Conservation (phyloP, 2,329 filamentous ascomycete genomes). For the Sporothrix pseudoabietina region DNA sequence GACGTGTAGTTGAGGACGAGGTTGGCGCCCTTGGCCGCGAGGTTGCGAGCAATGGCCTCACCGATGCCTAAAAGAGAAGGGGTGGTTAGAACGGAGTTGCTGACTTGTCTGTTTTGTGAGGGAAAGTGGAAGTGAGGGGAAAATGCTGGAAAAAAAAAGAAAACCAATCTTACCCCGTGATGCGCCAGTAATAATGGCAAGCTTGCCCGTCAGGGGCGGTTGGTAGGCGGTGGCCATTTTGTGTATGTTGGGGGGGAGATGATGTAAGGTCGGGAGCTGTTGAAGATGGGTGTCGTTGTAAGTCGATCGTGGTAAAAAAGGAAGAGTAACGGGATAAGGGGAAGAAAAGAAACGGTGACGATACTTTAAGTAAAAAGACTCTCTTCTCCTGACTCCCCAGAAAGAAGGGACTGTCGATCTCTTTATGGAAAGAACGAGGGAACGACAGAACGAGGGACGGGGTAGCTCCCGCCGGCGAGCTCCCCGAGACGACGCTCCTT, state of each 20-base stretch:
- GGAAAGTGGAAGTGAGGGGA: slow-evolving; percentile 17
- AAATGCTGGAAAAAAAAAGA: not conserved
- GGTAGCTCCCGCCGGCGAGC: not conserved
- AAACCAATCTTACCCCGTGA: slow-evolving; percentile 63
- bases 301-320: not conserved
- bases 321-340: not conserved
- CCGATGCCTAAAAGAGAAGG: slow-evolving; percentile 66
- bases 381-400: not conserved
- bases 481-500: slow-evolving; percentile 9
- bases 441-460: not conserved
- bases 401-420: not conserved
- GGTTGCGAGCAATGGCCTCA: slow-evolving; percentile 62
- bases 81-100: not conserved
- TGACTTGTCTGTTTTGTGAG: not conserved
- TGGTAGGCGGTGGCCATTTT: slow-evolving; percentile 25
- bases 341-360: not conserved
- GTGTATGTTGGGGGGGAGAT: not conserved
- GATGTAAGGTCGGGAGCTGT: not conserved
- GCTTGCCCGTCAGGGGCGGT: slow-evolving; percentile 67
- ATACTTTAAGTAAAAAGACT: not conserved
- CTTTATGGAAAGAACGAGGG: not conserved
- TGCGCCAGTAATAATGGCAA: slow-evolving; percentile 77
- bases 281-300: not conserved
- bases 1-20: slow-evolving; percentile 71
- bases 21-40: slow-evolving; percentile 70